Evolutionary conservation across 805 yeast species (phyloP).

Genomic region (Barnettozyma siamensis): DNA sequence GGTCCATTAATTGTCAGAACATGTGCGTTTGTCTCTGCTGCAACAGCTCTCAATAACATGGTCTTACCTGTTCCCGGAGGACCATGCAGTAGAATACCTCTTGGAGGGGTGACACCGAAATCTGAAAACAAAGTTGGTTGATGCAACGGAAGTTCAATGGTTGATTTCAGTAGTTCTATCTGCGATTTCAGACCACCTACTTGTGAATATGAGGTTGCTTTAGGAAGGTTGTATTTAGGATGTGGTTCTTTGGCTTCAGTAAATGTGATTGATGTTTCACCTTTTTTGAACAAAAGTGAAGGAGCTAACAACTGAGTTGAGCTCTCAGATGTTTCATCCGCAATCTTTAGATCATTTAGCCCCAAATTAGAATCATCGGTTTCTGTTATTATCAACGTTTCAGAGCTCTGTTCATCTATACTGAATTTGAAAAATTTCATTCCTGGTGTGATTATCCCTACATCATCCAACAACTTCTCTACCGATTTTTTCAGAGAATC

Average conservation of each 20-base stretch:
- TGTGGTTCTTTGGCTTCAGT: slow-evolving; percentile 24
- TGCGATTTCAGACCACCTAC: slow-evolving; percentile 79
- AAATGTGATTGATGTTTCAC: slow-evolving; percentile 25
- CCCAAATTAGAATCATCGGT: slow-evolving; percentile 29
- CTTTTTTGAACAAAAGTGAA: slow-evolving; percentile 38
- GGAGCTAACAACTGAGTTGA: slow-evolving; percentile 36
- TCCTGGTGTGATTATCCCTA: slow-evolving; percentile 60
- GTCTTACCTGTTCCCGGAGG: slow-evolving; percentile 98
- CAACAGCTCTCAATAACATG: slow-evolving; percentile 76
- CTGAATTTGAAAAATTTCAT: slow-evolving; percentile 29
- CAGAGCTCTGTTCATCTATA: slow-evolving; percentile 14
- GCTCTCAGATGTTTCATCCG: slow-evolving; percentile 10
- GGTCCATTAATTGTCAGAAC: slow-evolving; percentile 85
- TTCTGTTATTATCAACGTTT: slow-evolving; percentile 19
- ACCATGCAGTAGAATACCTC: slow-evolving; percentile 91
- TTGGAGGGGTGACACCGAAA: slow-evolving; percentile 88
- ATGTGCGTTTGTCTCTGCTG: slow-evolving; percentile 75
- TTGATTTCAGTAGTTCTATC: slow-evolving; percentile 52
- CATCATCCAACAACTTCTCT: slow-evolving; percentile 41
- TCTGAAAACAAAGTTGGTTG: slow-evolving; percentile 71
- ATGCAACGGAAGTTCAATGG: slow-evolving; percentile 75
- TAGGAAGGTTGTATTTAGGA: slow-evolving; percentile 40
- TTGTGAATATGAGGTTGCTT: slow-evolving; percentile 38
- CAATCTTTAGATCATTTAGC: slow-evolving; percentile 23
- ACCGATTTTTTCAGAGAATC: slow-evolving; percentile 28